phyloP scores from a whole-genome alignment of 1,284 basidiomycete species.

The Austroboletus rostrupii region DNA sequence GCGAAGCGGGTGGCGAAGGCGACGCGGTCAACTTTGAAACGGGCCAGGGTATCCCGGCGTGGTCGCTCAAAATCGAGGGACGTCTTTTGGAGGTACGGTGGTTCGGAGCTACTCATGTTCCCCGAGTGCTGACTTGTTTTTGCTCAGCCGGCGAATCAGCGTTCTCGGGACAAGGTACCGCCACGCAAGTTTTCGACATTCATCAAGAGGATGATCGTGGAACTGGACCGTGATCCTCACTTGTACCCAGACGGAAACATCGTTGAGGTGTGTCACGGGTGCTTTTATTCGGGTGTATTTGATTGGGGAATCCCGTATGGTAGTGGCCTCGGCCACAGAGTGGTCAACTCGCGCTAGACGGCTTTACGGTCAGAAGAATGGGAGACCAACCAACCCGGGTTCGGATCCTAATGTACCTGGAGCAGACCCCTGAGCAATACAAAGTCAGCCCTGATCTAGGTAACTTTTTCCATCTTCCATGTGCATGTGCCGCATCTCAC shows the following conservation, averaged over 20 bases:
- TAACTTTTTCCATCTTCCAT: constrained; percentile 26
- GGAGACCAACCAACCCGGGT: constrained; percentile 78
- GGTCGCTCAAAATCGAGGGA: constrained; percentile 88
- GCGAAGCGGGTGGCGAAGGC: constrained; percentile 32
- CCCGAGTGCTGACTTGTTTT: too few relatives aligned
- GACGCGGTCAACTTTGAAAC: constrained; percentile 46
- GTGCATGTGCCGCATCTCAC: constrained; percentile 10
- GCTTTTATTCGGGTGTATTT: not conserved
- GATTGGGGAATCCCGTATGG: not conserved
- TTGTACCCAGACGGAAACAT: constrained; percentile 81
- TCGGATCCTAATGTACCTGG: constrained; percentile 78
- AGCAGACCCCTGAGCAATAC: constrained; percentile 85
- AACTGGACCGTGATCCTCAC: constrained; percentile 81
- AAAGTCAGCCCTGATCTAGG: constrained; percentile 78
- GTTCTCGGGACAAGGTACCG: constrained; percentile 62
- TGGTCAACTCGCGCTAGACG: constrained; percentile 66
- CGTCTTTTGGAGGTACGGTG: constrained; percentile 70
- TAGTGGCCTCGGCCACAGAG: constrained; percentile 71
- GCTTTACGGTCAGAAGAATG: constrained; percentile 83
- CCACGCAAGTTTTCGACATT: constrained; percentile 84
- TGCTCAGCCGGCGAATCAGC: constrained; percentile 51
- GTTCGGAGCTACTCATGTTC: not conserved
- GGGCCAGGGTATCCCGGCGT: constrained; percentile 83
- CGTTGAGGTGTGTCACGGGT: constrained; percentile 53
- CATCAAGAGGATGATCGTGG: constrained; percentile 81